Evolutionary conservation across 2,329 filamentous ascomycete species (phyloP).

Genomic region (Fonsecaea pugnacius): DNA sequence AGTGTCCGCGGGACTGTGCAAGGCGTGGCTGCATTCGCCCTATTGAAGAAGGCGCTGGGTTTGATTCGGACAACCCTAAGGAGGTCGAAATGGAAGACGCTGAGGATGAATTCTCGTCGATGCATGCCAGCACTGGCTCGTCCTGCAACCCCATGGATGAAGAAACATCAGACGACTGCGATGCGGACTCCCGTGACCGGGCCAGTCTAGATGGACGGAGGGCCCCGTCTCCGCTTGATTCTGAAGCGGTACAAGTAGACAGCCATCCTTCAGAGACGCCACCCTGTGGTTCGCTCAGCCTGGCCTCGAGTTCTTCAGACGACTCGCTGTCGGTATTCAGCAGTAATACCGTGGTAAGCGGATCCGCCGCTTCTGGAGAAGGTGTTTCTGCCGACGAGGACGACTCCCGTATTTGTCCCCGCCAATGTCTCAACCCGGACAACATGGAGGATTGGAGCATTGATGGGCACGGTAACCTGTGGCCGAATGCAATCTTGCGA

Average conservation of each 20-base stretch:
- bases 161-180: neutral
- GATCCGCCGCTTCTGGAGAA: neutral
- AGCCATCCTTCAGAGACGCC: neutral
- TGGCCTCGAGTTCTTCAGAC: conserved; percentile 1
- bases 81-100: neutral
- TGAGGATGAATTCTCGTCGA: neutral
- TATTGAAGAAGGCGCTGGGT: neutral
- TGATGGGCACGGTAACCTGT: neutral
- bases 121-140: neutral
- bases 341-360: neutral
- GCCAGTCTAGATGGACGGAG: neutral
- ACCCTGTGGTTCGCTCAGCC: neutral
- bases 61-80: neutral
- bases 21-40: neutral
- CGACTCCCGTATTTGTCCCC: neutral
- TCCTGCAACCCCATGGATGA: neutral
- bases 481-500: neutral
- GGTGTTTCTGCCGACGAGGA: neutral
- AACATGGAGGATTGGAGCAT: neutral
- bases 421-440: neutral
- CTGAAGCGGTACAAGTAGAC: neutral
- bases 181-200: neutral
- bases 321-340: neutral
- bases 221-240: neutral
- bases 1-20: neutral